Conservation (phyloP, 176 grass and related monocot species). For the Raddia distichophylla region DNA sequence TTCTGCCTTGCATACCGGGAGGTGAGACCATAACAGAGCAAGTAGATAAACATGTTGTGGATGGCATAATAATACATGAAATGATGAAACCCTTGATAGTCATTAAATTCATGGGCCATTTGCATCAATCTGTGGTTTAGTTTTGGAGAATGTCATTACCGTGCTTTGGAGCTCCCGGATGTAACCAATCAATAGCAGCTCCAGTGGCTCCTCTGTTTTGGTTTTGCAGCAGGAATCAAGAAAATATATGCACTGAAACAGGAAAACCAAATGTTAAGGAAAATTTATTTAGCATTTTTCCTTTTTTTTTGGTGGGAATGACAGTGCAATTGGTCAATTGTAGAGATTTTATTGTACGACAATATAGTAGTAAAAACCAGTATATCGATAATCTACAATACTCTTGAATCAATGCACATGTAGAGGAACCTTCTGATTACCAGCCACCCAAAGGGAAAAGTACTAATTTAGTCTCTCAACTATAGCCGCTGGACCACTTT, state of each 20-base stretch:
- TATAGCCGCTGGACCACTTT: too few relatives aligned
- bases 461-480: too few relatives aligned
- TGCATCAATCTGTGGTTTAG: not conserved
- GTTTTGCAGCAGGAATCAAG: constrained; percentile 41
- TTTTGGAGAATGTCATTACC: constrained; percentile 44
- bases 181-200: constrained; percentile 71
- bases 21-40: not conserved
- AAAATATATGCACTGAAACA: constrained; percentile 61
- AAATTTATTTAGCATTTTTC: not conserved
- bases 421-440: not conserved
- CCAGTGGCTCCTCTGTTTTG: constrained; percentile 40
- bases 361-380: constrained; percentile 1
- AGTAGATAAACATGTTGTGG: constrained; percentile 10
- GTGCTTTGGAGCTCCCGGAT: constrained; percentile 59
- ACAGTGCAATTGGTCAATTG: not conserved
- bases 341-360: not conserved
- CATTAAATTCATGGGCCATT: not conserved
- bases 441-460: not conserved
- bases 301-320: not conserved
- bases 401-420: not conserved
- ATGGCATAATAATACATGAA: not conserved
- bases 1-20: not conserved
- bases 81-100: not conserved
- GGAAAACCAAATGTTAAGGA: constrained; percentile 14
- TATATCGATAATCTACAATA: not conserved